These are phyloP conservation scores for Pseudocercospora pini-densiflorae DNA, from an alignment of 2,329 filamentous ascomycete species.

Conservation along the genomic window DNA sequence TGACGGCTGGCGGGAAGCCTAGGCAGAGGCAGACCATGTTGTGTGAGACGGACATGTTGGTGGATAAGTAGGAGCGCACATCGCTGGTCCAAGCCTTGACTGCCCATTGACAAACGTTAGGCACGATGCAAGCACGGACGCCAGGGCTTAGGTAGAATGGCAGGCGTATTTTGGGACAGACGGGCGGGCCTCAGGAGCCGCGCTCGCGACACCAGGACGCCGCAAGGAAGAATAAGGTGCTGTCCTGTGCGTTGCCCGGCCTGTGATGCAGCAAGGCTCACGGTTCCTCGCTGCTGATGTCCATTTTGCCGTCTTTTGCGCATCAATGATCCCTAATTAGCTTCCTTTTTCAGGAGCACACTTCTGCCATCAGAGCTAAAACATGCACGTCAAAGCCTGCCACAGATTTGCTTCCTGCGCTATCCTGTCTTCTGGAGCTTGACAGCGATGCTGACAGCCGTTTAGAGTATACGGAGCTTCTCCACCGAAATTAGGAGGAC, in stretches of 20 bases:
- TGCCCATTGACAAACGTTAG: constrained; percentile 28
- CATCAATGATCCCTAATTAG: constrained; percentile 17
- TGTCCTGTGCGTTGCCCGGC: constrained; percentile 5
- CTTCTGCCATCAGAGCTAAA: constrained; percentile 4
- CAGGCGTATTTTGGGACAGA: constrained; percentile 36
- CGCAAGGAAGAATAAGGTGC: constrained; percentile 26
- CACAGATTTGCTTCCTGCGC: not conserved
- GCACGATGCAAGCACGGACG: constrained; percentile 28
- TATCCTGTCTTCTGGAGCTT: constrained; percentile 5
- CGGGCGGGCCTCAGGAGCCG: constrained; percentile 24
- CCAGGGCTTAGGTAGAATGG: constrained; percentile 29
- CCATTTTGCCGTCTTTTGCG: not conserved
- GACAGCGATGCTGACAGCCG: constrained; percentile 9
- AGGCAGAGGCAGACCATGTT: constrained; percentile 27
- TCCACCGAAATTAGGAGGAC: constrained; percentile 9
- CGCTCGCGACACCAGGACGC: constrained; percentile 24
- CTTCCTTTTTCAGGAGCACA: constrained; percentile 5
- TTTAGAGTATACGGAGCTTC: not conserved
- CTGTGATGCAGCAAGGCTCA: not conserved
- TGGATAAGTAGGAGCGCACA: constrained; percentile 37
- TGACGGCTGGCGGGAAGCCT: constrained; percentile 31
- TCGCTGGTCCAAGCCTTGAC: constrained; percentile 24
- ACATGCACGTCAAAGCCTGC: constrained; percentile 1
- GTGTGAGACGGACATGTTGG: constrained; percentile 36
- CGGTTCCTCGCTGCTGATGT: not conserved